A percentile compares a stretch with the other conserved stretches of the same genome.
Conservation (phyloP, 805 yeast species). For the Saturnispora dispora region DNA sequence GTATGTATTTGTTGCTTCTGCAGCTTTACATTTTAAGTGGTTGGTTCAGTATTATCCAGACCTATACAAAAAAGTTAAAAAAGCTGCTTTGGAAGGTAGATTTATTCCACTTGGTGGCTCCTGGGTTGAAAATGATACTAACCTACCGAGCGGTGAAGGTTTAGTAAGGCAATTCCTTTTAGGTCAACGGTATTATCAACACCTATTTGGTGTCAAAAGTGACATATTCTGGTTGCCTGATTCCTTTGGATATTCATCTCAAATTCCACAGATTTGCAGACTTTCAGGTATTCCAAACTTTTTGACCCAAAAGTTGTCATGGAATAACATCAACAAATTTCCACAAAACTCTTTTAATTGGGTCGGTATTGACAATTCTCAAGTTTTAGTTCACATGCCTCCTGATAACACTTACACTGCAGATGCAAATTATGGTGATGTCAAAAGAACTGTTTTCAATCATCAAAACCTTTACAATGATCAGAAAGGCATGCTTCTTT, state of each 20-base stretch:
- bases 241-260: slow-evolving; percentile 93
- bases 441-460: slow-evolving; percentile 64
- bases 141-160: slow-evolving; percentile 91
- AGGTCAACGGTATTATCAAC: slow-evolving; percentile 80
- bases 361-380: slow-evolving; percentile 92
- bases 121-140: slow-evolving; percentile 97
- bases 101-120: slow-evolving; percentile 93
- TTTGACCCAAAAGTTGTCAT: slow-evolving; percentile 86
- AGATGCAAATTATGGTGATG: slow-evolving; percentile 87
- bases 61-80: slow-evolving; percentile 52
- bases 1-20: slow-evolving; percentile 89
- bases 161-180: slow-evolving; percentile 77
- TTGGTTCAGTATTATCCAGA: slow-evolving; percentile 79
- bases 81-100: slow-evolving; percentile 59
- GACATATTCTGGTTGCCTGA: slow-evolving; percentile 92
- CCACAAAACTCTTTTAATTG: slow-evolving; percentile 90
- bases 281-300: slow-evolving; percentile 78
- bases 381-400: slow-evolving; percentile 94
- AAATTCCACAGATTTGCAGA: slow-evolving; percentile 87
- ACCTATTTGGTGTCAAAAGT: slow-evolving; percentile 69
- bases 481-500: slow-evolving; percentile 72
- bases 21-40: slow-evolving; percentile 95
- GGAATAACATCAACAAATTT: slow-evolving; percentile 91
- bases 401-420: slow-evolving; percentile 96
- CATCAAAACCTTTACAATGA: slow-evolving; percentile 79